Evolutionary conservation across 768 basidiomycete species (phyloP).

Genomic region (Agaricus blazei): DNA sequence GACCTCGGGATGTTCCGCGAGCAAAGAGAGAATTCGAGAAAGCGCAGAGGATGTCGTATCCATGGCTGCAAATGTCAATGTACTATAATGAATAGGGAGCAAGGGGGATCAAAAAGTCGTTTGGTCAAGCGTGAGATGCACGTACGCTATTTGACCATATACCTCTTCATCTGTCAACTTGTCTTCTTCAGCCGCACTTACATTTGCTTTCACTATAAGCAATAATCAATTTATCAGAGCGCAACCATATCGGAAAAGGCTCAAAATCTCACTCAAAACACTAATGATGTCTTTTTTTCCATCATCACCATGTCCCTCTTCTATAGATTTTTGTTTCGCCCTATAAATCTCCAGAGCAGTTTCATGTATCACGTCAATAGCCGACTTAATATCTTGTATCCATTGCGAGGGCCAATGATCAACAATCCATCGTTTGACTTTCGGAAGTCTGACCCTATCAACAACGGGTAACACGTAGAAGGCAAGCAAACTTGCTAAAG

Average conservation of each 20-base stretch:
- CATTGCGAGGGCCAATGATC: constrained; percentile 13
- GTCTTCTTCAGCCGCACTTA: constrained; percentile 25
- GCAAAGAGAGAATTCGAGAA: constrained; percentile 25
- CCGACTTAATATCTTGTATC: constrained; percentile 26
- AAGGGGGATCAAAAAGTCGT: not conserved
- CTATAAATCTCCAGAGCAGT: constrained; percentile 30
- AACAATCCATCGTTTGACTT: constrained; percentile 7
- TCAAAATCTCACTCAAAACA: constrained; percentile 30
- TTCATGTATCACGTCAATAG: constrained; percentile 29
- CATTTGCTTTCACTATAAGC: constrained; percentile 34
- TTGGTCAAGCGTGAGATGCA: not conserved
- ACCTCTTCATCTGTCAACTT: constrained; percentile 30
- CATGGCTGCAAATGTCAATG: constrained; percentile 34
- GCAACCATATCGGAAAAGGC: no score
- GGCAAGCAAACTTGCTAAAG: not conserved
- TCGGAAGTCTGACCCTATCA: not conserved
- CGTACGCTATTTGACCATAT: constrained; percentile 24
- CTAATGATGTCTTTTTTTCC: constrained; percentile 41
- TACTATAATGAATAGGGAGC: constrained; percentile 15
- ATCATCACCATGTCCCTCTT: constrained; percentile 28
- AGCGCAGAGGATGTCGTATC: constrained; percentile 39
- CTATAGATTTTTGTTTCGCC: constrained; percentile 29
- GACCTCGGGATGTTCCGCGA: constrained; percentile 28
- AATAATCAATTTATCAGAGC: not conserved
- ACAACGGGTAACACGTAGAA: not conserved